phyloP scores from a whole-genome alignment of 2,329 filamentous ascomycete species.

The Trichoderma gracile region DNA sequence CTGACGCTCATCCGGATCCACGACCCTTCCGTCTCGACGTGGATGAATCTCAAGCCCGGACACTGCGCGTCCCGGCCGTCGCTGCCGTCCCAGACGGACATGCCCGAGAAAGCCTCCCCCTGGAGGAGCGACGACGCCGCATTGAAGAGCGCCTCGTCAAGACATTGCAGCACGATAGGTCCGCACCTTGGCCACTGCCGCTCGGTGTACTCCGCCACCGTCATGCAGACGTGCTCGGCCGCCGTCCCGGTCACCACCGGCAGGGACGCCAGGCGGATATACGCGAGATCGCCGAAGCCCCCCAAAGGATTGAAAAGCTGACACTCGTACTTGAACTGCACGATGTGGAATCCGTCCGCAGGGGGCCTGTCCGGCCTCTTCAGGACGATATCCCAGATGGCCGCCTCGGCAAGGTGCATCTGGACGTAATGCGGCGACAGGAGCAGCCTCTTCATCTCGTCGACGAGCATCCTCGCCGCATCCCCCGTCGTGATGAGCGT shows the following conservation, averaged over 20 bases:
- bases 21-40: conserved; percentile 40
- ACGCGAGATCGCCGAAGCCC: conserved; percentile 35
- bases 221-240: conserved; percentile 38
- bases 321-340: conserved; percentile 42
- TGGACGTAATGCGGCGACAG: conserved; percentile 42
- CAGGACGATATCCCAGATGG: conserved; percentile 41
- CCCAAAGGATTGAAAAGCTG: conserved; percentile 37
- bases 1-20: conserved; percentile 38
- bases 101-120: conserved; percentile 35
- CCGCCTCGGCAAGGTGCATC: conserved; percentile 42
- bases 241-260: conserved; percentile 41
- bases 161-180: conserved; percentile 34
- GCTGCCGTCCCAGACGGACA: conserved; percentile 42
- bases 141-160: conserved; percentile 38
- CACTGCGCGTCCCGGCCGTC: conserved; percentile 33
- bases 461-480: conserved; percentile 36
- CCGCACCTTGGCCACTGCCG: conserved; percentile 41
- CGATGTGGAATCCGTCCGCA: conserved; percentile 38
- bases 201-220: conserved; percentile 38
- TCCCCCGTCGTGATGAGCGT: conserved; percentile 35
- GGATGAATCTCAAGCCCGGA: conserved; percentile 38
- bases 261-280: conserved; percentile 36
- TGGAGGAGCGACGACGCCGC: conserved; percentile 33
- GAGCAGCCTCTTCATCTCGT: conserved; percentile 35
- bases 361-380: conserved; percentile 38